phyloP scores from a whole-genome alignment of 1,284 basidiomycete species.

The Tylopilus orsonianus region DNA sequence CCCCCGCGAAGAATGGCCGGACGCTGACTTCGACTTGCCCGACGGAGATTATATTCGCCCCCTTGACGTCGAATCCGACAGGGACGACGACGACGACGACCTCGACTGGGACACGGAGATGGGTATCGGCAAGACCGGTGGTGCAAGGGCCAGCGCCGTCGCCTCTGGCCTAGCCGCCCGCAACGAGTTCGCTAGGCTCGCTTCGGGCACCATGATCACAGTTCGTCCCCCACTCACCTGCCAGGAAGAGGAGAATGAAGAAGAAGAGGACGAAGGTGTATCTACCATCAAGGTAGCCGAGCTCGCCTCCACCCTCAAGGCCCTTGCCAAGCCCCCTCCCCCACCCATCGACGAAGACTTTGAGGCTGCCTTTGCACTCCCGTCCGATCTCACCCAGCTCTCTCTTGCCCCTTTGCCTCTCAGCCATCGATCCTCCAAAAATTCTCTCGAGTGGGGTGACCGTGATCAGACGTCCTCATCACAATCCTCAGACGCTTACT shows the following conservation, averaged over 20 bases:
- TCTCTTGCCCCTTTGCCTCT: slow-evolving; percentile 74
- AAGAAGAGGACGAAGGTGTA: slow-evolving; percentile 76
- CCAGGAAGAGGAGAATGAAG: slow-evolving; percentile 55
- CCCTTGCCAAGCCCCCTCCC: slow-evolving; percentile 34
- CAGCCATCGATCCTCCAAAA: slow-evolving; percentile 71
- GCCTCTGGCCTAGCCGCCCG: slow-evolving; percentile 38
- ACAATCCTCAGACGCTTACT: slow-evolving; percentile 80
- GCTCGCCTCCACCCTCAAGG: slow-evolving; percentile 40
- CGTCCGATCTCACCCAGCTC: slow-evolving; percentile 71
- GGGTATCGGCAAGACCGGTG: slow-evolving; percentile 59
- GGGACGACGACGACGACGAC: slow-evolving; percentile 55
- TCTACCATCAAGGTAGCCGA: slow-evolving; percentile 75
- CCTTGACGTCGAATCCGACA: slow-evolving; percentile 55
- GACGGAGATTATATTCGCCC: slow-evolving; percentile 67
- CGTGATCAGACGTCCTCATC: slow-evolving; percentile 78
- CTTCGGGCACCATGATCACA: slow-evolving; percentile 45
- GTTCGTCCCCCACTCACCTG: slow-evolving; percentile 60
- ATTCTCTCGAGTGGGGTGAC: slow-evolving; percentile 80
- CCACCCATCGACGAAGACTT: slow-evolving; percentile 63
- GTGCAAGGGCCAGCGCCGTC: slow-evolving; percentile 46
- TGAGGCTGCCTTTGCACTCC: slow-evolving; percentile 74
- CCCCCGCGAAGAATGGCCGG: slow-evolving; percentile 74
- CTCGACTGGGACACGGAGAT: slow-evolving; percentile 79
- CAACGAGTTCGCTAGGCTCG: slow-evolving; percentile 29
- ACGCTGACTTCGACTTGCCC: slow-evolving; percentile 80